phyloP scores from a whole-genome alignment of 169 alveolate species.

The Perkinsus olseni region DNA sequence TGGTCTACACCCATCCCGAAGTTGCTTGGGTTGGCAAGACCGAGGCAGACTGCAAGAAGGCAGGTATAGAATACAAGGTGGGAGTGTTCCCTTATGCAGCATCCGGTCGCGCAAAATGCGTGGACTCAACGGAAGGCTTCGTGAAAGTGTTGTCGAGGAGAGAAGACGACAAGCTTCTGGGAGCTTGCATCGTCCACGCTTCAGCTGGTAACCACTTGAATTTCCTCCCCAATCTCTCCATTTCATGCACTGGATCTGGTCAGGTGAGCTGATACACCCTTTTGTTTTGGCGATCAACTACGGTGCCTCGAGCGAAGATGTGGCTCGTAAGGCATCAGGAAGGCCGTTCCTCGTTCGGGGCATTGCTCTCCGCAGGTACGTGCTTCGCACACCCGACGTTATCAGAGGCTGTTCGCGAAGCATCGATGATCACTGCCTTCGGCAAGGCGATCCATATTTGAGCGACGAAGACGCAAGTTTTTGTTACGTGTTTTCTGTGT shows the following conservation, averaged over 20 bases:
- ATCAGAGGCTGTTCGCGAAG: conserved; percentile 92
- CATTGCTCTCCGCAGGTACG: conserved; percentile 44
- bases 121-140: conserved; percentile 88
- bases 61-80: conserved; percentile 66
- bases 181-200: conserved; percentile 92
- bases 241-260: not conserved
- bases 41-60: conserved; percentile 76
- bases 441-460: conserved; percentile 84
- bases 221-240: not conserved
- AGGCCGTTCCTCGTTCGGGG: not conserved
- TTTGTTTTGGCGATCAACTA: conserved; percentile 84
- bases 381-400: conserved; percentile 98
- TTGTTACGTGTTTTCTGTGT: not conserved
- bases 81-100: conserved; percentile 92
- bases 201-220: conserved; percentile 66
- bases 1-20: conserved; percentile 95
- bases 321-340: conserved; percentile 42
- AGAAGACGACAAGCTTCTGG: conserved; percentile 86
- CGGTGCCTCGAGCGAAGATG: conserved; percentile 90
- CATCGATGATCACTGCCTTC: conserved; percentile 80
- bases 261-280: conserved; percentile 86
- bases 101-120: conserved; percentile 87
- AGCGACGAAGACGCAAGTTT: not conserved
- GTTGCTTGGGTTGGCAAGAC: conserved; percentile 96
- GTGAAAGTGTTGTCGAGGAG: conserved; percentile 58